Percentiles rank a stretch among this genome's conserved stretches.
These are phyloP conservation scores for Penstemon newberryi DNA, from an alignment of 257 asterid genomes.

Conservation along the genomic window DNA sequence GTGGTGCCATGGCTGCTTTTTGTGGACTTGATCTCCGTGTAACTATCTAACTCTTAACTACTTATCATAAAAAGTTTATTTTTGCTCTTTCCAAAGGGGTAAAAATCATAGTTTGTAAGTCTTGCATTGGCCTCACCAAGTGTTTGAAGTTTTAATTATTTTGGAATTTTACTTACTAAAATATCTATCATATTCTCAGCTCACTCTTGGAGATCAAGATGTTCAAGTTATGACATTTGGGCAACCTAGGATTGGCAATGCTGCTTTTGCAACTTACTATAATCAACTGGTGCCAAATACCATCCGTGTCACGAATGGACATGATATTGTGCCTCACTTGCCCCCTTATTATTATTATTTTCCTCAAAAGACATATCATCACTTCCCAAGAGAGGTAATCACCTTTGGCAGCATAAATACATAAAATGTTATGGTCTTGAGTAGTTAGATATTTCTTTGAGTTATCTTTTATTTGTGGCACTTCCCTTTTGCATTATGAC, in stretches of 20 bases:
- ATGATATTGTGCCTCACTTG: slow-evolving; percentile 97
- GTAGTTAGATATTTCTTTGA: not conserved
- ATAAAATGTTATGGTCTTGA: not conserved
- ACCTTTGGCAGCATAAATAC: not conserved
- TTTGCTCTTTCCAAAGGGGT: not conserved
- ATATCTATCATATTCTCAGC: slow-evolving; percentile 45
- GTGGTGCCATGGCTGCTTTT: slow-evolving; percentile 96
- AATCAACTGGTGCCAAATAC: slow-evolving; percentile 66
- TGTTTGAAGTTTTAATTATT: slow-evolving; percentile 8
- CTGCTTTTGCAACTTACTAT: slow-evolving; percentile 76
- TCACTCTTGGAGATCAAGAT: slow-evolving; percentile 52
- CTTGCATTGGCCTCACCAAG: not conserved
- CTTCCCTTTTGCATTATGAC: not conserved
- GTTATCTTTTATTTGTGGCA: not conserved
- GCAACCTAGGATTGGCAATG: slow-evolving; percentile 94
- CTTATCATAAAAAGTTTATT: slow-evolving; percentile 1
- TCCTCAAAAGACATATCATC: slow-evolving; percentile 84
- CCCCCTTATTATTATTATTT: slow-evolving; percentile 81
- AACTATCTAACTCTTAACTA: slow-evolving; percentile 28
- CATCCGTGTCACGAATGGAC: slow-evolving; percentile 74
- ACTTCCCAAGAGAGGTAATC: slow-evolving; percentile 92
- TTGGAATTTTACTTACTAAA: slow-evolving; percentile 11
- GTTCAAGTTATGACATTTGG: slow-evolving; percentile 92
- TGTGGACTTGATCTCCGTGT: slow-evolving; percentile 93
- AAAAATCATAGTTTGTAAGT: slow-evolving; percentile 12